Base-by-base conservation (phyloP, 2,329 filamentous ascomycete species). In the Neoarthrinium moseri region DNA sequence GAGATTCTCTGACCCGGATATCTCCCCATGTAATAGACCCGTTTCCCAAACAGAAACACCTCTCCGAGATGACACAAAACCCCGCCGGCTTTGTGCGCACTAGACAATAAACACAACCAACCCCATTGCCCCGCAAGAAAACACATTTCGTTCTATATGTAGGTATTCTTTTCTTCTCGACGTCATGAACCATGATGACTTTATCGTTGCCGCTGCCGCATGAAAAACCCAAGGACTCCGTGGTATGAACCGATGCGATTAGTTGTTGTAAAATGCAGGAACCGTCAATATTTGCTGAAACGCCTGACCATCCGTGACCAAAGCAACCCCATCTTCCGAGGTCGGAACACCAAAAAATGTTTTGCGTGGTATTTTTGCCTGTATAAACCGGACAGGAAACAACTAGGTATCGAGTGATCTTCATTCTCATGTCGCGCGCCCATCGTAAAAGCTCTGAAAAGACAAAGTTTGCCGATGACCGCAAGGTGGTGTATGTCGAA, bases 131-230 rank as follows among this genome's bases (percentile, higher is more conserved):
- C 18, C 55, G 60, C 53, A 60, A 62, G 63, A 62, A 64, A 61
- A 66, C 61, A 68, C 65, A 69, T 20, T n/a, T 44, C 64, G 65
- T 63, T 74, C 74, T 78, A 78, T 76, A 75, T 73, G 67, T 70
- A 65, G 62, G 64, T 66, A 62, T 63, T 67, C 59, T 69, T 74
- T 72, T 72, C 69, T 66, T 69, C 70, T 67, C 64, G 66, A 66
- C 61, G 69, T 73, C 69, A 73, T 77, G 66, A 75, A 62, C 72
- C 73, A 67, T 75, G 65, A 71, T 68, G 65, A 70, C 65, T 66
- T 65, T 67, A 66, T 66, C 66, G 68, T 71, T 70, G 65, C 69
- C 68, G 69, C 61, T 61, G 56, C 60, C 59, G 57, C 62, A 57
- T 60, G 58, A 65, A 34, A 33, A 43, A 67, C 60, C 61, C 58